These are phyloP conservation scores for Tilletia caries DNA, from an alignment of 1,284 basidiomycete species.

Conservation along the genomic window DNA sequence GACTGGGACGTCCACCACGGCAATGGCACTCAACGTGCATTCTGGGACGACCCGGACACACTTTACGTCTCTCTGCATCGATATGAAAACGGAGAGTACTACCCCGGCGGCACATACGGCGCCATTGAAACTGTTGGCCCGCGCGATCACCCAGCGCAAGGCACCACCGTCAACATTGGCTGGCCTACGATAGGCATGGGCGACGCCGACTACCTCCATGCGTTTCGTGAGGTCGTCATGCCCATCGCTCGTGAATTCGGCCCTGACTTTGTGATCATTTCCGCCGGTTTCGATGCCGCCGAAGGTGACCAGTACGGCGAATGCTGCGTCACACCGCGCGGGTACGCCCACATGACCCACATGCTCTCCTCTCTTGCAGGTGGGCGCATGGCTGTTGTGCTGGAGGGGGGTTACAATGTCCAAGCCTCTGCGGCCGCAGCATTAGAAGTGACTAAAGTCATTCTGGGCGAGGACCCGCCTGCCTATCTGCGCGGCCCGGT, in stretches of 20 bases:
- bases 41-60: constrained; percentile 18
- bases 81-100: constrained; percentile 14
- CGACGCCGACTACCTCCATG: constrained; percentile 19
- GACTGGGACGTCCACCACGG: constrained; percentile 63
- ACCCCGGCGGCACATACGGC: constrained; percentile 16
- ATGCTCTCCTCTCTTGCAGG: constrained; percentile 3
- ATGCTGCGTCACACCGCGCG: constrained; percentile 13
- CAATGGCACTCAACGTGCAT: constrained; percentile 21
- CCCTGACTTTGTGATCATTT: constrained; percentile 22
- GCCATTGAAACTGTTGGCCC: constrained; percentile 14
- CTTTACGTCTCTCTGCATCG: constrained; percentile 23
- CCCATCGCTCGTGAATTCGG: constrained; percentile 19
- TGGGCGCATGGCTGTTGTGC: not conserved
- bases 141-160: constrained; percentile 10
- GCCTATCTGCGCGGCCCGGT: not conserved
- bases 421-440: constrained; percentile 86
- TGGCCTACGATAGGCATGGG: constrained; percentile 16
- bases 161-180: constrained; percentile 22
- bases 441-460: constrained; percentile 74
- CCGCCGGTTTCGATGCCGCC: constrained; percentile 21
- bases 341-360: constrained; percentile 14
- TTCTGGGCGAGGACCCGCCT: constrained; percentile 69
- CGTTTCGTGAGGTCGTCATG: constrained; percentile 19
- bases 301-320: constrained; percentile 11
- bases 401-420: constrained; percentile 95